Conservation (phyloP, 2,329 filamentous ascomycete species). For the Paraconiothyrium brasiliense region DNA sequence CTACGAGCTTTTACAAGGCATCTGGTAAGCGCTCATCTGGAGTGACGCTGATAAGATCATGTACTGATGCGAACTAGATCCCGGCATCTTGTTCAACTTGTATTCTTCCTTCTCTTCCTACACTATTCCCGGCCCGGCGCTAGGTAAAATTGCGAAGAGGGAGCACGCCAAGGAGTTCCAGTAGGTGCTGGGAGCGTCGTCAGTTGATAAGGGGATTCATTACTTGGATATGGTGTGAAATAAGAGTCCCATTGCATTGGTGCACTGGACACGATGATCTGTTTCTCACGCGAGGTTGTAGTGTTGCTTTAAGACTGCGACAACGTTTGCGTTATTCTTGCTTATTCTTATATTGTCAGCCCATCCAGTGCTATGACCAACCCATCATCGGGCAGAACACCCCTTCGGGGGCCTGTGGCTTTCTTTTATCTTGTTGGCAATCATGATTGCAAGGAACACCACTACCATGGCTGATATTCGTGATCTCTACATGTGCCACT, state of each 20-base stretch:
- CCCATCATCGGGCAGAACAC: no score
- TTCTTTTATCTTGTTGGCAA: no score
- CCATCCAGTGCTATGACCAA: no score
- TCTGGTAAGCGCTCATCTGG: conserved; percentile 13
- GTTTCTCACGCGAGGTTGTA: no score
- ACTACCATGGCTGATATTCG: no score
- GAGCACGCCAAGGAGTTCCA: conserved; percentile 29
- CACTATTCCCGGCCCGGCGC: conserved; percentile 45
- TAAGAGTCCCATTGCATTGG: neutral
- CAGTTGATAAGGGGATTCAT: neutral
- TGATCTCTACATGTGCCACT: no score
- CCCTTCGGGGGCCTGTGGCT: no score
- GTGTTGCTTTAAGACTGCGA: no score
- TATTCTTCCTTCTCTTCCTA: conserved; percentile 43
- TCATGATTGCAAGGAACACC: no score
- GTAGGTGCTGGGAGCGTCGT: neutral
- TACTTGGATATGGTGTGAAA: conserved; percentile 1
- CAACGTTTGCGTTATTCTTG: no score
- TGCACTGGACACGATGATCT: no score
- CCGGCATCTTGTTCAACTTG: conserved; percentile 55
- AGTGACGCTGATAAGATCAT: neutral
- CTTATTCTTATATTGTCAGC: no score
- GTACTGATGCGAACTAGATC: conserved; percentile 32
- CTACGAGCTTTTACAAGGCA: conserved; percentile 52
- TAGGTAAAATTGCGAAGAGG: conserved; percentile 32